Conservation (phyloP, 306 rosid species). For the Acacia melanoxylon region DNA sequence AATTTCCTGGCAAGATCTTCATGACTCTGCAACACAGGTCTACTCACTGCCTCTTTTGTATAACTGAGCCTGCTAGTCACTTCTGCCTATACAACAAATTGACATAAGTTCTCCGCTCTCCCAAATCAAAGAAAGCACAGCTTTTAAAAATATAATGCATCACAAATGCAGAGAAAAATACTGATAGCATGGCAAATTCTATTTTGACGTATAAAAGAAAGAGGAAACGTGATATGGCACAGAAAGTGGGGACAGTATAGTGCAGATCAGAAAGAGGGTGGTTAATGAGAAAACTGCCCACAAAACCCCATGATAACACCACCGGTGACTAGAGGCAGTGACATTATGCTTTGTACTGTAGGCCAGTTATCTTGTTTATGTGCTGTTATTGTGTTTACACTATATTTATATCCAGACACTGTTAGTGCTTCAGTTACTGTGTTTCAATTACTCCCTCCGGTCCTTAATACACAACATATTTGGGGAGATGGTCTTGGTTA, state of each 20-base stretch:
- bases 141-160: constrained; percentile 5
- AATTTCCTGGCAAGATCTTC: constrained; percentile 96
- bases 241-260: not conserved
- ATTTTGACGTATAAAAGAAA: not conserved
- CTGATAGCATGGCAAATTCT: not conserved
- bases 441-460: not conserved
- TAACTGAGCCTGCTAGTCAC: constrained; percentile 85
- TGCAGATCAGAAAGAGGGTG: not conserved
- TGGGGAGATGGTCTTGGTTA: too few species aligned
- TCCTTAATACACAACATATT: too few species aligned
- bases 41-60: constrained; percentile 69
- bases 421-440: not conserved
- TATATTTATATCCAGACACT: not conserved
- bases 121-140: not conserved
- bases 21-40: constrained; percentile 76
- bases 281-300: not conserved
- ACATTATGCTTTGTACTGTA: not conserved
- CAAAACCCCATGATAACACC: not conserved
- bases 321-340: not conserved
- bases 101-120: not conserved
- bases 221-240: not conserved
- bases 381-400: not conserved
- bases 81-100: constrained; percentile 65
- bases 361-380: not conserved
- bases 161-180: constrained; percentile 8